Evolutionary conservation across 2,329 filamentous ascomycete species (phyloP), one percentile per base, ranked within the genome.

Genomic region (Penicillium sp.): DNA sequence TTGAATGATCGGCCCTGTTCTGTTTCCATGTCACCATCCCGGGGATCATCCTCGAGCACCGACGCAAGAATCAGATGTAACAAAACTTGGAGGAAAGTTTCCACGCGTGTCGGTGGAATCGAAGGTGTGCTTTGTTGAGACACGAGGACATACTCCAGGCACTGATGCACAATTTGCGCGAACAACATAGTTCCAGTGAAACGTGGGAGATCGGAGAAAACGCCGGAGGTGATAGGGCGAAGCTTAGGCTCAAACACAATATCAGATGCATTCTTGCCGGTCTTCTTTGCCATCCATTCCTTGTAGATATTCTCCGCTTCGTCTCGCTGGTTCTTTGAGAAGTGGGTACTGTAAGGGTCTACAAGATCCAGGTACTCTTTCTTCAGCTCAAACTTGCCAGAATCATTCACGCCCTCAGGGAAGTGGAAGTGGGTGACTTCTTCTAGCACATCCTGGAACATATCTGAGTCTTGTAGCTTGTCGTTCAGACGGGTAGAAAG

Each of bases 341-440:
- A 99, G 67, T 97, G 91, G 6, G 92, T 89, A 65, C 92, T 94
- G 69, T 97, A 99, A 1, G 95, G 94, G 68, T 99, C 95, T 44
- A 99, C 85, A 40, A 95, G 83, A 61, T 93, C 89, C 32, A 97
- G 82, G 63, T 87, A 94, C 54, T 96, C 84, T 4, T 89, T 85
- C 67, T 92, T 94, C 45, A 99, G 78, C 70, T 97, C 91, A 65
- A 99, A 99, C 0, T 90, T 96, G 51, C 95, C 94, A 13, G 92
- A 89, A 68, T 99, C 94, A 4, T 89, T 90, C 26, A 97, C 75
- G 4, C 93, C 94, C 71, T 99, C 94, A 0, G 94, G 94, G 8
- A 91, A 80, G 59, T 91, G 91, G 78, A 92, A 99, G 2, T 81
- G 89, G 3, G 94, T 90, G 80, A 97, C 92, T 59, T 92, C 87